Evolutionary conservation across 805 yeast species (phyloP).

Genomic region (Candida tammaniensis): DNA sequence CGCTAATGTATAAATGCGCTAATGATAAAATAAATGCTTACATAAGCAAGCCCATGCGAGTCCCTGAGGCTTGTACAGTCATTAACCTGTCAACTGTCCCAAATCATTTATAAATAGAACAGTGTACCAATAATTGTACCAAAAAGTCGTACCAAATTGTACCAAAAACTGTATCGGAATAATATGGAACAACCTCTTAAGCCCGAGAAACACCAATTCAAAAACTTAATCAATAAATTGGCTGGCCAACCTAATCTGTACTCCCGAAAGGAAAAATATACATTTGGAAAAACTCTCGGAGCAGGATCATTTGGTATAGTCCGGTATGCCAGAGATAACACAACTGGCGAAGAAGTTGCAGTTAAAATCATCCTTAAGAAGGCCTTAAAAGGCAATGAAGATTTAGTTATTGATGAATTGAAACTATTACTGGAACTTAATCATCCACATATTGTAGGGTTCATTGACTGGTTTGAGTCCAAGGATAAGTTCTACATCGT

Average conservation of each 20-base stretch:
- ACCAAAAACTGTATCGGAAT: not conserved
- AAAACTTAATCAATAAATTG: conserved; percentile 49
- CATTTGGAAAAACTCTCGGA: conserved; percentile 81
- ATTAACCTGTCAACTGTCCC: no score
- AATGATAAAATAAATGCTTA: no score
- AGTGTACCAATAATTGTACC: no score
- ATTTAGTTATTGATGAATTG: conserved; percentile 77
- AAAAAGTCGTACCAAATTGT: no score
- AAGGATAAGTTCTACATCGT: conserved; percentile 90
- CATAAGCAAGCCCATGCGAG: no score
- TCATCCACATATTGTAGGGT: conserved; percentile 87
- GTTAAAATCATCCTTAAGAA: conserved; percentile 85
- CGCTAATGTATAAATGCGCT: no score
- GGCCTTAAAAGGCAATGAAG: conserved; percentile 75
- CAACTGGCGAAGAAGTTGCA: conserved; percentile 70
- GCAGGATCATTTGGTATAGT: conserved; percentile 97
- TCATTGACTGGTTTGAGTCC: conserved; percentile 91
- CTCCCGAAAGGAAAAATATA: conserved; percentile 62
- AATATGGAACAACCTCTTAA: conserved; percentile 6
- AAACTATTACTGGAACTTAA: conserved; percentile 60
- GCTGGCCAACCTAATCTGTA: conserved; percentile 74
- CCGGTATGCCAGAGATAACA: conserved; percentile 60
- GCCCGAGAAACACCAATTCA: conserved; percentile 21
- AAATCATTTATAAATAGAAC: no score
- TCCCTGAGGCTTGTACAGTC: no score